Conservation (phyloP, 768 basidiomycete genomes). For the Auriscalpium orientale region DNA sequence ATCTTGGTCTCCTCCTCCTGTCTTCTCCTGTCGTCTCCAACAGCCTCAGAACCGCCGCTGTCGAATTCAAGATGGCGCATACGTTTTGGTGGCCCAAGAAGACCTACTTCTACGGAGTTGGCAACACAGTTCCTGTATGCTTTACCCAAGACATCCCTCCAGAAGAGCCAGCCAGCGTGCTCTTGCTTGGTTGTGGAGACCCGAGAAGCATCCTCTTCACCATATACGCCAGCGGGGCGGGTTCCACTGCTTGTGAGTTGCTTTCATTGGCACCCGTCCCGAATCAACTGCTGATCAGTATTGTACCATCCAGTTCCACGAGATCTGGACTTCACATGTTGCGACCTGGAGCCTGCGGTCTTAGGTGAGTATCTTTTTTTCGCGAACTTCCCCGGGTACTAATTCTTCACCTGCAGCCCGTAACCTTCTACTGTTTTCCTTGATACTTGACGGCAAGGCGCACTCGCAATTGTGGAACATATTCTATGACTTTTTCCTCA, state of each 20-base stretch:
- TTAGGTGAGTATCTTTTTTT: conserved; percentile 26
- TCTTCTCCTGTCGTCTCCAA: no score
- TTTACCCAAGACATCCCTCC: conserved; percentile 41
- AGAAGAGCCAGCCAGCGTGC: conserved; percentile 38
- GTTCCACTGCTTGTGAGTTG: background rate
- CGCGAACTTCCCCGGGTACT: background rate
- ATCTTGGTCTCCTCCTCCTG: no score
- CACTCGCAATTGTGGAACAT: conserved; percentile 32
- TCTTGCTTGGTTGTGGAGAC: conserved; percentile 53
- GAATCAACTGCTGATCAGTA: background rate
- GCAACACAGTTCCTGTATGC: conserved; percentile 48
- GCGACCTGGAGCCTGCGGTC: conserved; percentile 41
- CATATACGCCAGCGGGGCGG: conserved; percentile 22
- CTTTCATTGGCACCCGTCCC: background rate
- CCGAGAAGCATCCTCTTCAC: conserved; percentile 48
- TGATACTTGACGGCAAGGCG: conserved; percentile 29
- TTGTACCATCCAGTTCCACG: conserved; percentile 12
- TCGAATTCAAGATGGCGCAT: conserved; percentile 30
- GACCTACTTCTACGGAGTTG: conserved; percentile 49
- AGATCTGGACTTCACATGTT: conserved; percentile 41
- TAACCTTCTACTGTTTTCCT: conserved; percentile 38
- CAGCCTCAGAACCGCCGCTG: no score
- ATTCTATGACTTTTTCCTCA: conserved; percentile 42
- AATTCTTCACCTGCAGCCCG: conserved; percentile 28
- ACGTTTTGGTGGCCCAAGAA: conserved; percentile 36